These are phyloP conservation scores for Pugionium cornutum DNA, from an alignment of 345 rosid species.

Conservation along the genomic window DNA sequence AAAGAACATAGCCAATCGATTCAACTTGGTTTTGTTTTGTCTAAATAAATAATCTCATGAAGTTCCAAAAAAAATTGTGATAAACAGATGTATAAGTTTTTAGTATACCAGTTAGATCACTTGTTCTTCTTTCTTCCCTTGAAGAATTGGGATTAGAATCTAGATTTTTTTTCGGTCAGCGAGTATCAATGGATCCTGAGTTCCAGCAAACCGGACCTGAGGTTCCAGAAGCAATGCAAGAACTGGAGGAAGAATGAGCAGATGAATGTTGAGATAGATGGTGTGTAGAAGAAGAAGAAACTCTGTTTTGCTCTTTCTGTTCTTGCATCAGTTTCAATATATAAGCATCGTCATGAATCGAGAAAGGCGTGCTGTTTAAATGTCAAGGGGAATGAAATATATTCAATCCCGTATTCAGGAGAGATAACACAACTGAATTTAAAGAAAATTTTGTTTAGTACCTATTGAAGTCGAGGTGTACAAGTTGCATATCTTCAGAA, in stretches of 20 bases:
- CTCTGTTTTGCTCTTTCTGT: constrained; percentile 38
- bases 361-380: constrained; percentile 44
- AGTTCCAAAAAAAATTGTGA: no score
- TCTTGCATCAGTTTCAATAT: constrained; percentile 44
- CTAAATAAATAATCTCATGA: background rate
- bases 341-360: constrained; percentile 46
- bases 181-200: constrained; percentile 40
- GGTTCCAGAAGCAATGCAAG: constrained; percentile 45
- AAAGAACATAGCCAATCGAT: no score
- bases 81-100: constrained; percentile 20
- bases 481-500: constrained; percentile 55
- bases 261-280: constrained; percentile 18
- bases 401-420: background rate
- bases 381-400: background rate
- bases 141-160: background rate
- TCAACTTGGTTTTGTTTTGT: background rate
- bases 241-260: constrained; percentile 46
- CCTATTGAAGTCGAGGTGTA: constrained; percentile 58
- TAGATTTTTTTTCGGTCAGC: constrained; percentile 20
- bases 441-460: constrained; percentile 9
- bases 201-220: constrained; percentile 43
- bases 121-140: constrained; percentile 8
- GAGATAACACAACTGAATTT: background rate
- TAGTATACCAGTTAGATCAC: constrained; percentile 34
- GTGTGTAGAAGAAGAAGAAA: constrained; percentile 38